Evolutionary conservation across 257 asterid species (phyloP).

Genomic region (Solanum sejunctum): DNA sequence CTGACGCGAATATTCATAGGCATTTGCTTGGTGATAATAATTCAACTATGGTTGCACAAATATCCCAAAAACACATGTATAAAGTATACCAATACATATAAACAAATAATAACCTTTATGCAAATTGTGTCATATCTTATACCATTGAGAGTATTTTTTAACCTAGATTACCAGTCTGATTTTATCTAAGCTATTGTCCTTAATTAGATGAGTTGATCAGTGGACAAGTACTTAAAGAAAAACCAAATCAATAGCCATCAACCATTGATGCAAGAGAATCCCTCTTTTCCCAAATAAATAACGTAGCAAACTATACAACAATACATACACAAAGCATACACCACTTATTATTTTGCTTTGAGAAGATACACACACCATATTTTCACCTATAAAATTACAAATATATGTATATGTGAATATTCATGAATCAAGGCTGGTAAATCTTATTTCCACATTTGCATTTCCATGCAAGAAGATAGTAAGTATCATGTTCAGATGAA

Average conservation of each 20-base stretch:
- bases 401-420: not conserved
- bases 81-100: too few species aligned
- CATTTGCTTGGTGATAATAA: too few species aligned
- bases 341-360: not conserved
- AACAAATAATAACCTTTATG: too few species aligned
- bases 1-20: too few species aligned
- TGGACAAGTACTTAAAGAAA: not conserved
- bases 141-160: too few species aligned
- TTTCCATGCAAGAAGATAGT: conserved; percentile 7
- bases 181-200: not conserved
- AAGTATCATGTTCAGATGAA: not conserved
- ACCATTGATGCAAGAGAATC: not conserved
- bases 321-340: not conserved
- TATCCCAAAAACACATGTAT: too few species aligned
- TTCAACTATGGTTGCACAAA: too few species aligned
- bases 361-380: not conserved
- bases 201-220: not conserved
- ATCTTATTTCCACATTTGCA: conserved; percentile 6
- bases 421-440: not conserved
- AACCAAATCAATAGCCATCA: not conserved
- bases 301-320: not conserved
- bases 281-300: not conserved
- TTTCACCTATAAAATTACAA: not conserved
- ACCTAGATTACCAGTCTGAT: too few species aligned
- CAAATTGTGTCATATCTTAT: too few species aligned